Percentiles rank a stretch among this genome's conserved stretches.
Evolutionary conservation across 2,329 filamentous ascomycete genomes (phyloP).

Genomic region (Trichothecium sympodiale): DNA sequence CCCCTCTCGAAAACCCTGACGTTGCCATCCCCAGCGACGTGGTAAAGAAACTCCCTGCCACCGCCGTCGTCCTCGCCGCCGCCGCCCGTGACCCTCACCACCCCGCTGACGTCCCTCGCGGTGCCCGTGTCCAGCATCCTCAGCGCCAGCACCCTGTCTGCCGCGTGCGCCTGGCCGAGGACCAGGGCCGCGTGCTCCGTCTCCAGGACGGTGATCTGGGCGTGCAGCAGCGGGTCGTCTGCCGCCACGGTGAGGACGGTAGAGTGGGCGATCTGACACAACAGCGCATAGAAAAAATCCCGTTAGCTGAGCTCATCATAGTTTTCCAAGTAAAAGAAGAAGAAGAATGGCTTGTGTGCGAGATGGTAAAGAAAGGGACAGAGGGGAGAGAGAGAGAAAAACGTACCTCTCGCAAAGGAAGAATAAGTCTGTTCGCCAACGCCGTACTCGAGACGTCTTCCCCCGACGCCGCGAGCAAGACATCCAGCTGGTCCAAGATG

Average conservation of each 20-base stretch:
- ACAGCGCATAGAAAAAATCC: no score
- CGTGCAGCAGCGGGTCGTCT: conserved; percentile 58
- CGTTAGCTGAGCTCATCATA: no score
- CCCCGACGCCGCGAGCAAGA: conserved; percentile 48
- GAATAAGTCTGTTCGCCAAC: conserved; percentile 41
- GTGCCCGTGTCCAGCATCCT: conserved; percentile 74
- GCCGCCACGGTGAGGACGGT: conserved; percentile 60
- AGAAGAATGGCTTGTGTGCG: no score
- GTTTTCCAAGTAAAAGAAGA: neutral
- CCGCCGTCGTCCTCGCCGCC: conserved; percentile 13
- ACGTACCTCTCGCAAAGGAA: conserved; percentile 52
- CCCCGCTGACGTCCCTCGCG: conserved; percentile 85
- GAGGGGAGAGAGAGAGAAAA: neutral
- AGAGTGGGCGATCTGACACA: conserved; percentile 48
- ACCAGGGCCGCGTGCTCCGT: conserved; percentile 60
- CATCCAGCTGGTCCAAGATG: conserved; percentile 55
- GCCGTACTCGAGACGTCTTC: conserved; percentile 29
- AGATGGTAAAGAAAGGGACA: no score
- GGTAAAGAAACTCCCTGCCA: conserved; percentile 60
- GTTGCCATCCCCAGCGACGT: conserved; percentile 65
- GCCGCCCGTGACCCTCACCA: conserved; percentile 63
- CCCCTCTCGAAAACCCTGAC: conserved; percentile 81
- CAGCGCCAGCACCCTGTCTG: conserved; percentile 59
- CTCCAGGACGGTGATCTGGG: conserved; percentile 54
- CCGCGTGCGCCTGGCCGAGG: conserved; percentile 62